Evolutionary conservation across 106 monocot species (phyloP).

Genomic region (Phalaenopsis aphrodite): DNA sequence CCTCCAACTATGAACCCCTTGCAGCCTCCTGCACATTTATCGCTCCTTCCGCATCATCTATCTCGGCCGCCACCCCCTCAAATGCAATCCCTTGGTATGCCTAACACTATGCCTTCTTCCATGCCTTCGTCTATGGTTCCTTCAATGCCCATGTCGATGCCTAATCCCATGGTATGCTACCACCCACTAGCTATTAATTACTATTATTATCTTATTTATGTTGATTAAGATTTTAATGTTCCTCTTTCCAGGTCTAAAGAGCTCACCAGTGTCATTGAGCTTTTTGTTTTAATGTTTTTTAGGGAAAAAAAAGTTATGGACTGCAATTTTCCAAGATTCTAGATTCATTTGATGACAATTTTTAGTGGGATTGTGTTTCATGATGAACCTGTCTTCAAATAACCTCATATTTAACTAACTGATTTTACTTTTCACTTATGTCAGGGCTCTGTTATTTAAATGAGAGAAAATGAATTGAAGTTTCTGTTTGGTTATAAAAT

Average conservation of each 20-base stretch:
- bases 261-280: background rate
- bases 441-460: no score
- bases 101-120: conserved; percentile 21
- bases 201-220: background rate
- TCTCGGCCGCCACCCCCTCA: conserved; percentile 40
- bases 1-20: conserved; percentile 57
- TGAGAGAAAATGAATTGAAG: no score
- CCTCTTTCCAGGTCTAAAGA: background rate
- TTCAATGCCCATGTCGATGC: conserved; percentile 35
- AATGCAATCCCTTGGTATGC: conserved; percentile 30
- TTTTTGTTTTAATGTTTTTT: no score
- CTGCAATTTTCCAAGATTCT: no score
- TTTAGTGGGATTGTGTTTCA: no score
- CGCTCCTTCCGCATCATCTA: conserved; percentile 44
- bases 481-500: no score
- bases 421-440: no score
- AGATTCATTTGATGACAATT: no score
- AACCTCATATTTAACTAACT: no score
- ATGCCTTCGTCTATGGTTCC: conserved; percentile 42
- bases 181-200: background rate
- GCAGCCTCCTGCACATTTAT: conserved; percentile 61
- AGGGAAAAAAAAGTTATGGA: no score
- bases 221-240: background rate
- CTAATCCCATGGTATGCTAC: conserved; percentile 67
- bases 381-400: no score